These are phyloP conservation scores for Termitomyces heimii DNA, from an alignment of 768 basidiomycete genomes.

Conservation along the genomic window DNA sequence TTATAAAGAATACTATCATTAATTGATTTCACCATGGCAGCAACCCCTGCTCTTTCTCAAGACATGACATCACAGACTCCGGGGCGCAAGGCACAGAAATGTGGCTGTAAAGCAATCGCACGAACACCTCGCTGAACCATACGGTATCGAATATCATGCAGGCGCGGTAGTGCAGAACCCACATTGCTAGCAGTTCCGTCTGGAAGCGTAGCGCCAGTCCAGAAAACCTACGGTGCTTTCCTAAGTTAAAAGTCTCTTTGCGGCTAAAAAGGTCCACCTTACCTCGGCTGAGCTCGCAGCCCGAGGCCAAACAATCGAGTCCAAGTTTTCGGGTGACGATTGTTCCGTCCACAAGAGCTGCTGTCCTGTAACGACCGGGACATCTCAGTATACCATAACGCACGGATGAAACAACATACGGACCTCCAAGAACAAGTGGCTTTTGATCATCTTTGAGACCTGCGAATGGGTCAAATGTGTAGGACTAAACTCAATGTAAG, in stretches of 20 bases:
- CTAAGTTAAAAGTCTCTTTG: not conserved
- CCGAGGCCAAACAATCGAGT: slow-evolving; percentile 67
- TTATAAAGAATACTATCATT: too few relatives aligned
- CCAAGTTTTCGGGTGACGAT: slow-evolving; percentile 61
- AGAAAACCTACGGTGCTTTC: slow-evolving; percentile 42
- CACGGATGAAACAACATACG: slow-evolving; percentile 2
- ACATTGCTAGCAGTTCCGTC: slow-evolving; percentile 34
- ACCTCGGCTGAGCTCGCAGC: slow-evolving; percentile 65
- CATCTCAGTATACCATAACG: not conserved
- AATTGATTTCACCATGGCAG: not conserved
- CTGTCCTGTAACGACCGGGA: slow-evolving; percentile 34
- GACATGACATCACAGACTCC: slow-evolving; percentile 29
- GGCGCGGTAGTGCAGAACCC: slow-evolving; percentile 25
- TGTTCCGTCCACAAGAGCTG: slow-evolving; percentile 75
- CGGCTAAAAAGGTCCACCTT: not conserved
- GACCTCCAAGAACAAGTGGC: slow-evolving; percentile 64
- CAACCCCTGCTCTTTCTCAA: not conserved
- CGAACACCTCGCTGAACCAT: slow-evolving; percentile 42
- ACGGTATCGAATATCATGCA: slow-evolving; percentile 44
- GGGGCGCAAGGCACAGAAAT: slow-evolving; percentile 51
- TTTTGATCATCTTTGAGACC: slow-evolving; percentile 42
- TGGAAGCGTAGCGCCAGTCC: slow-evolving; percentile 50
- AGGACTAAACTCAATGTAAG: slow-evolving; percentile 28
- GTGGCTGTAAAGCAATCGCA: slow-evolving; percentile 47
- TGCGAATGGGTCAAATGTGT: slow-evolving; percentile 68